Evolutionary conservation across 2,329 filamentous ascomycete genomes (phyloP).

Genomic region (Coccinonectria pachysandricola): DNA sequence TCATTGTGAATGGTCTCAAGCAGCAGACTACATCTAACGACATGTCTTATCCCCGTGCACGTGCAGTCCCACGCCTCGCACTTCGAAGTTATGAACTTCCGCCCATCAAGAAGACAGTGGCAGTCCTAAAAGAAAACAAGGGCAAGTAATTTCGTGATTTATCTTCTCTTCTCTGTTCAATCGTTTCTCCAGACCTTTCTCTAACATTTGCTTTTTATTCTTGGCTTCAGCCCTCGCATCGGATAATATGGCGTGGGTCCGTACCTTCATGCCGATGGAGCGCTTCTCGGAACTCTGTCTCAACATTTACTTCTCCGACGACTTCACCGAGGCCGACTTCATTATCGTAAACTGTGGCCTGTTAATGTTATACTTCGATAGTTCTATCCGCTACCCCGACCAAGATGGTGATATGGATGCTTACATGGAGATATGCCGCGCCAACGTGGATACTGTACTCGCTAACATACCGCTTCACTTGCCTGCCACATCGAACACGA

Average conservation of each 20-base stretch:
- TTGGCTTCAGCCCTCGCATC: slow-evolving; percentile 13
- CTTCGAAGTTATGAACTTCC: slow-evolving; percentile 12
- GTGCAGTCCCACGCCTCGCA: slow-evolving; percentile 9
- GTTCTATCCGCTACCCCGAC: slow-evolving; percentile 3
- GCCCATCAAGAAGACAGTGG: slow-evolving; percentile 14
- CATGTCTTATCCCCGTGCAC: slow-evolving; percentile 16
- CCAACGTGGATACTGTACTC: slow-evolving; percentile 23
- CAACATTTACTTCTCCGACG: slow-evolving; percentile 23
- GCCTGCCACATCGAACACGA: slow-evolving; percentile 20
- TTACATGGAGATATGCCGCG: slow-evolving; percentile 15
- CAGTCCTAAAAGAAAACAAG: slow-evolving; percentile 11
- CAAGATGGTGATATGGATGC: slow-evolving; percentile 15
- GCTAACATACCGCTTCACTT: slow-evolving; percentile 22
- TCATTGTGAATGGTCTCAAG: slow-evolving; percentile 17
- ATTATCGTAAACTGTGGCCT: slow-evolving; percentile 25
- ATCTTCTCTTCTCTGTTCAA: not conserved
- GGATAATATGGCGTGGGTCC: slow-evolving; percentile 18
- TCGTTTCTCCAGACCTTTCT: not conserved
- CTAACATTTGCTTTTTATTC: slow-evolving; percentile 1
- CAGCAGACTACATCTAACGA: slow-evolving; percentile 15
- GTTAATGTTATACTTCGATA: slow-evolving; percentile 20
- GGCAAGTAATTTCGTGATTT: slow-evolving; percentile 6
- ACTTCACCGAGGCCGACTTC: slow-evolving; percentile 22
- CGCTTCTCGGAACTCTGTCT: slow-evolving; percentile 23
- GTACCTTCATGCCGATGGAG: slow-evolving; percentile 19